phyloP scores from a whole-genome alignment of 768 basidiomycete genomes.

The Agrocybe pediades region DNA sequence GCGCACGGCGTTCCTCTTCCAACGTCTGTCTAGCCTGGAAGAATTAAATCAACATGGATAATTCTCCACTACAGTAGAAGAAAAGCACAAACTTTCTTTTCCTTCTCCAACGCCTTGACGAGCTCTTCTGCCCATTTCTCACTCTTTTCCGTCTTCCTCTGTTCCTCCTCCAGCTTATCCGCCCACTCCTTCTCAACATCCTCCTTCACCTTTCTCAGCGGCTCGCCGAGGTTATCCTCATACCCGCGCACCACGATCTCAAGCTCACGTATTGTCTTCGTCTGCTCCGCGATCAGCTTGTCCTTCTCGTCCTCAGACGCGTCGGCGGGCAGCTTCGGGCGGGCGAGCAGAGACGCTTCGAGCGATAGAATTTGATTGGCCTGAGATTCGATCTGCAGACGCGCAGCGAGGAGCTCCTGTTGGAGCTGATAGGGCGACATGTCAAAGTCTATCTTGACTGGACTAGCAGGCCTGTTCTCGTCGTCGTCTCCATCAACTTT shows the following conservation, averaged over 20 bases:
- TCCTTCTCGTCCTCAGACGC: constrained; percentile 78
- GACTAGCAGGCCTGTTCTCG: constrained; percentile 79
- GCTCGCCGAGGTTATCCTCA: constrained; percentile 73
- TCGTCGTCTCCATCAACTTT: constrained; percentile 72
- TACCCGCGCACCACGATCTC: constrained; percentile 72
- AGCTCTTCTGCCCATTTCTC: constrained; percentile 76
- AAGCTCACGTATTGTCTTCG: constrained; percentile 75
- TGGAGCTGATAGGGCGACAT: constrained; percentile 90
- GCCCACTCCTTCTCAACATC: constrained; percentile 79
- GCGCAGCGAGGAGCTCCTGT: constrained; percentile 82
- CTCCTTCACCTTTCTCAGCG: constrained; percentile 62
- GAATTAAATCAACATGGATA: not conserved
- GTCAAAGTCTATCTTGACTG: constrained; percentile 88
- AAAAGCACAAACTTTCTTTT: constrained; percentile 58
- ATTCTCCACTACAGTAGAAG: not conserved
- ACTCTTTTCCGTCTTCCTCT: constrained; percentile 62
- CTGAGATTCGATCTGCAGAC: constrained; percentile 79
- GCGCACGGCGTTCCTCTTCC: constrained; percentile 77
- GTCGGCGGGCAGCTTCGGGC: constrained; percentile 65
- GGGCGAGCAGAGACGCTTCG: constrained; percentile 72
- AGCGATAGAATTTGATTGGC: constrained; percentile 82
- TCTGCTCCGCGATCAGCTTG: constrained; percentile 69
- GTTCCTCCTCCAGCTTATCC: constrained; percentile 59
- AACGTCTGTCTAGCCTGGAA: constrained; percentile 56
- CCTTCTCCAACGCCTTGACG: constrained; percentile 75